These are phyloP conservation scores for Cercospora zeae-maydis DNA, from an alignment of 2,329 filamentous ascomycete genomes.

Conservation along the genomic window DNA sequence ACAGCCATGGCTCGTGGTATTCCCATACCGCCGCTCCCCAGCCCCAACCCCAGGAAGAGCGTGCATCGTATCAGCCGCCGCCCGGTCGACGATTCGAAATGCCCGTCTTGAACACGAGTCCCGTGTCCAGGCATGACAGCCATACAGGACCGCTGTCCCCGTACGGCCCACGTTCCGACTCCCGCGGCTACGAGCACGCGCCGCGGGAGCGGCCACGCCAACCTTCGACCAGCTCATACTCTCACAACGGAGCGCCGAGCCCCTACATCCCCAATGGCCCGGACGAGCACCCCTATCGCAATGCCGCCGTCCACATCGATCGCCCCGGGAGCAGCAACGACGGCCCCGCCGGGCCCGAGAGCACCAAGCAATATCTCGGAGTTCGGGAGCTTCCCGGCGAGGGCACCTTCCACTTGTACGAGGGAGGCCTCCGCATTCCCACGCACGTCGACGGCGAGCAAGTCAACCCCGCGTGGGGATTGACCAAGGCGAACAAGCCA, in stretches of 20 bases:
- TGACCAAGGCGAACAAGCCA: conserved; percentile 91
- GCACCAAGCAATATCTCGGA: conserved; percentile 34
- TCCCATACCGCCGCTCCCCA: conserved; percentile 23
- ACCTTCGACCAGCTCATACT: conserved; percentile 25
- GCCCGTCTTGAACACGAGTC: conserved; percentile 32
- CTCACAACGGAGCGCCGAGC: conserved; percentile 26
- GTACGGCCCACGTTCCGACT: conserved; percentile 25
- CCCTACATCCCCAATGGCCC: conserved; percentile 25
- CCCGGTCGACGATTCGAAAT: conserved; percentile 28
- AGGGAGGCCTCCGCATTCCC: conserved; percentile 34
- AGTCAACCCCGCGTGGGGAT: conserved; percentile 88
- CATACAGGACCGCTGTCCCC: conserved; percentile 23
- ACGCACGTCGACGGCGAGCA: conserved; percentile 70
- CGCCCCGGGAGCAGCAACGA: conserved; percentile 19
- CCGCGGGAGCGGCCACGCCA: conserved; percentile 25
- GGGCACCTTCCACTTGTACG: conserved; percentile 34
- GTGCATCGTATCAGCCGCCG: conserved; percentile 16
- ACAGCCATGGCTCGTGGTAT: conserved; percentile 22
- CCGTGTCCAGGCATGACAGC: conserved; percentile 26
- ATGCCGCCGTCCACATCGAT: conserved; percentile 17
- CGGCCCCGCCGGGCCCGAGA: conserved; percentile 25
- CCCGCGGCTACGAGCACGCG: conserved; percentile 24
- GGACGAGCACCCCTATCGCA: conserved; percentile 27
- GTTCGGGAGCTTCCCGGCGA: conserved; percentile 32
- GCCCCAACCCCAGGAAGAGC: conserved; percentile 22